Base-by-base conservation (phyloP, 2,329 filamentous ascomycete species). In the Lachnellula cervina region DNA sequence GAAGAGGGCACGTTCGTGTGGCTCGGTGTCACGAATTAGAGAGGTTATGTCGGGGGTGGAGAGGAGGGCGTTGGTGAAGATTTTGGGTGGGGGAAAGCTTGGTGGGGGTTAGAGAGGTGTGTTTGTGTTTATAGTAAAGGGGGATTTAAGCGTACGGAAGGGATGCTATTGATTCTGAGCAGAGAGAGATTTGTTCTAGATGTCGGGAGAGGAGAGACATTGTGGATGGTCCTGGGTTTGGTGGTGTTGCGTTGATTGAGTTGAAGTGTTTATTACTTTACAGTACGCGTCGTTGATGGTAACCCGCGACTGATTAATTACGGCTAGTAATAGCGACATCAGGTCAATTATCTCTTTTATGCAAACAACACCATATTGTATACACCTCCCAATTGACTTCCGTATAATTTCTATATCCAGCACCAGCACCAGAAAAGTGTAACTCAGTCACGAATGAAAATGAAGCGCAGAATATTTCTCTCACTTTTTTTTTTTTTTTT, bases 1-100 rank as follows among this genome's bases (percentile, higher is more conserved):
- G 76, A 97, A 99, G 17, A 99, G 83, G 6, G 93, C 93, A 67
- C 92, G 88, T 72, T 99, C 94, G 74, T 97, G 93, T 21, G 88
- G 76, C 73, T 99, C 94, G 3, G 93, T 97, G 71, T 99, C 94
- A 58, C 94, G 89, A 67, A 99, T 97, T 48, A 99, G 77, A 13
- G 89, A 83, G 4, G 94, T 97, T 64, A 99, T 97, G 72, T 99
- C 94, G 72, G 92, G 87, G 63, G 86, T 86, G 55, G 87, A 86
- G 49, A 97, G 84, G 40, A 99, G 81, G 35, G 94, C 91, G 71
- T 96, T 97, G 64, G 92, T 94, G 75, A 97, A 99, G 68, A 94
- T 91, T 67, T 90, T 95, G n/a, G 93, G 90, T 2, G 83, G 83
- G 42, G 90, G 90, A 66, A 97, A 97, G 35, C 90, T 95, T 49